Evolutionary conservation across 106 monocot genomes (phyloP), one percentile per base, ranked within the genome.

Genomic region (Xerophyta viscosa): DNA sequence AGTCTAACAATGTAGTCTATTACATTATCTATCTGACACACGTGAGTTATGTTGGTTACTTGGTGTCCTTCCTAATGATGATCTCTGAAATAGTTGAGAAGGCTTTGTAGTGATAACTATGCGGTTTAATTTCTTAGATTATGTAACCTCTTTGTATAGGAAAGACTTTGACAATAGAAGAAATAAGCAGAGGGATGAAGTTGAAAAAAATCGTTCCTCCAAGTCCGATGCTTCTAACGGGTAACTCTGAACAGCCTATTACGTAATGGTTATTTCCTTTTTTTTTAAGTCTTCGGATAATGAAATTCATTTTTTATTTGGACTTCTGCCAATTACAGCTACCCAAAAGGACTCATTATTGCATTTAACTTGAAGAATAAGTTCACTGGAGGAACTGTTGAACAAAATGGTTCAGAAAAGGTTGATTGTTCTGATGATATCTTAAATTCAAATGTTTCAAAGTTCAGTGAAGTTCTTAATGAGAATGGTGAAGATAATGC

Each of bases 291-390:
- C 11, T 33, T 11, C 27, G 20, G 0, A 24, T 29, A 54, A 4
- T 17, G 9, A 25, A 37, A 52, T 20, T 62, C 4, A 57, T 29
- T 3, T 18, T 4, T 57, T n/a, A 22, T 50, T 47, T 62, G 10
- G 20, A 65, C 2, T 36, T 28, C 2, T 25, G 41, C 20, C 24
- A n/a, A 9, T 62, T 23, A 31, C 68, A 88, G 88, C 72, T 93
- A 88, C 26, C 87, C 74, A 18, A 93, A 81, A 66, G 93, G 93
- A 5, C 50, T 88, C 26, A 80, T 93, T 47, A 60, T 93, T 57
- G 45, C 74, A 24, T 93, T 93, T 36, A 77, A 84, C 57, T 61
- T 93, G 71, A 87, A 70, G 46, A 63, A 44, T 9, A 54, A 52
- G 48, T n/a, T 20, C 26, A 31, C 6, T 64, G 52, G 53, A 41